Evolutionary conservation across 1,139 yeast genomes (phyloP).

Genomic region (Candida sp.): DNA sequence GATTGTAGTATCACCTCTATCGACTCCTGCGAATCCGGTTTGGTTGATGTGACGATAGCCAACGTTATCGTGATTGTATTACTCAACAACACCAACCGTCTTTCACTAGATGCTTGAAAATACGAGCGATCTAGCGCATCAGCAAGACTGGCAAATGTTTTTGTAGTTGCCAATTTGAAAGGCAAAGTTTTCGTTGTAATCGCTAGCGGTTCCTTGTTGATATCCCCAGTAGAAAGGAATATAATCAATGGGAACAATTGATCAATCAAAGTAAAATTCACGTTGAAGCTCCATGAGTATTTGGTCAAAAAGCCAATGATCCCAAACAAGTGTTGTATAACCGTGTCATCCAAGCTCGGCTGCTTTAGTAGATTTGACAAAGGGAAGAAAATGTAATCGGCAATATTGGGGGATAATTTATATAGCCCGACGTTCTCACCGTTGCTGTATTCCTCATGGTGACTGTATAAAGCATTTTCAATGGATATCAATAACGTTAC

Average conservation of each 20-base stretch:
- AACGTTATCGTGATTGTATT: constrained; percentile 27
- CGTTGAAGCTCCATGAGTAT: constrained; percentile 36
- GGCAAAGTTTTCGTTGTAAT: constrained; percentile 14
- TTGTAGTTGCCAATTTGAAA: constrained; percentile 24
- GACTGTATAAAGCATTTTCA: constrained; percentile 17
- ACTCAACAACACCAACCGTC: constrained; percentile 30
- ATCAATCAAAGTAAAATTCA: constrained; percentile 30
- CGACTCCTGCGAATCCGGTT: constrained; percentile 13
- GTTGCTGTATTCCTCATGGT: constrained; percentile 16
- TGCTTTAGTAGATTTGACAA: constrained; percentile 37
- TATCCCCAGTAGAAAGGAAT: constrained; percentile 21
- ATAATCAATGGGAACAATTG: constrained; percentile 40
- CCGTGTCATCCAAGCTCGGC: constrained; percentile 22
- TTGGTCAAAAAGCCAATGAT: constrained; percentile 32
- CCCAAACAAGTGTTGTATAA: constrained; percentile 25
- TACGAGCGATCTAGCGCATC: constrained; percentile 17
- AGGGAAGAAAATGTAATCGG: constrained; percentile 49
- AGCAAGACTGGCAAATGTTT: constrained; percentile 5
- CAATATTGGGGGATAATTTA: constrained; percentile 32
- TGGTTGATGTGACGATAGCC: constrained; percentile 17
- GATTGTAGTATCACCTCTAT: constrained; percentile 6
- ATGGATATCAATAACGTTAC: constrained; percentile 15
- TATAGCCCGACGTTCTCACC: constrained; percentile 19
- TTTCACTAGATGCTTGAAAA: constrained; percentile 18
- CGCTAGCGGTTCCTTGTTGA: constrained; percentile 4